Evolutionary conservation across 176 grass and related monocot species (phyloP).

Genomic region (Saccharum officinarum): DNA sequence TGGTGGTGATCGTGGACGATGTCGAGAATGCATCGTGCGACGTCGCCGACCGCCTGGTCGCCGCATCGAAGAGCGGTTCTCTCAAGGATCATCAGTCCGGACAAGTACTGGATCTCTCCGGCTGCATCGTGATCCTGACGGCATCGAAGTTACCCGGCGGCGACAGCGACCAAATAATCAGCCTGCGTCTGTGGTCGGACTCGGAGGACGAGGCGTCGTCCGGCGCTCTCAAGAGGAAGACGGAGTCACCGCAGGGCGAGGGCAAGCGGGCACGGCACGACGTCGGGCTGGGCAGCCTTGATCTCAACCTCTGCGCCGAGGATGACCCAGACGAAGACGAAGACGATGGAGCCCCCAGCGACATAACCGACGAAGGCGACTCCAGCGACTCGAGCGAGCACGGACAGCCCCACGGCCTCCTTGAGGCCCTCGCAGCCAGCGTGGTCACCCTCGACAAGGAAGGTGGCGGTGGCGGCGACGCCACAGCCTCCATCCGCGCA

Average conservation of each 20-base stretch:
- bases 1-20: constrained; percentile 59
- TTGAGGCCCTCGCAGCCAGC: constrained; percentile 24
- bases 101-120: constrained; percentile 33
- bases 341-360: constrained; percentile 53
- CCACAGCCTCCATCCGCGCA: constrained; percentile 27
- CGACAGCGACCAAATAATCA: constrained; percentile 13
- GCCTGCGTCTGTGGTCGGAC: constrained; percentile 35
- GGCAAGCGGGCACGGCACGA: constrained; percentile 35
- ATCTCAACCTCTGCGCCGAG: constrained; percentile 56
- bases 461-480: background rate
- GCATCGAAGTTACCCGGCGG: constrained; percentile 11
- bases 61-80: constrained; percentile 1
- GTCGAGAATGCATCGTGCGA: constrained; percentile 45
- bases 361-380: constrained; percentile 69
- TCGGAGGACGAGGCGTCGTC: constrained; percentile 19
- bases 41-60: constrained; percentile 27
- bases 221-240: constrained; percentile 52
- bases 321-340: background rate
- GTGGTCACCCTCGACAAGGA: constrained; percentile 22
- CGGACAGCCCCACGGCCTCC: constrained; percentile 2
- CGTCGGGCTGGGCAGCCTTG: constrained; percentile 28
- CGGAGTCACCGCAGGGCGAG: background rate
- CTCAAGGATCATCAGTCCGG: constrained; percentile 21
- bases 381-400: background rate
- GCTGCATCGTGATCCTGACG: constrained; percentile 53